phyloP scores from a whole-genome alignment of 257 asterid genomes.

The Gynochthodes officinalis region DNA sequence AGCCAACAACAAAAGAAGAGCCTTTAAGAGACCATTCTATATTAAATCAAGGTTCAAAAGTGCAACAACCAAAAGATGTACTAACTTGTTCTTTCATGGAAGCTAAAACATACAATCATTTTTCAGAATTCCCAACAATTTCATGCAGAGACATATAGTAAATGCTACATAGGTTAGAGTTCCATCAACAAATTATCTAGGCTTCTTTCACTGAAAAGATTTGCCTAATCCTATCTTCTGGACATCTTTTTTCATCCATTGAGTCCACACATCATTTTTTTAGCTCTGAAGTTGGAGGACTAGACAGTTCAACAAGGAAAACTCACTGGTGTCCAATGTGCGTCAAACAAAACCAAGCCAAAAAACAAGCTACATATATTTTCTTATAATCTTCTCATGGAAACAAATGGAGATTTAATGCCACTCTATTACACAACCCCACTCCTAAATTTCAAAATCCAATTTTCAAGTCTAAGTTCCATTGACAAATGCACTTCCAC shows the following conservation, averaged over 20 bases:
- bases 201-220: neutral
- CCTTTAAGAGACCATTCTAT: neutral
- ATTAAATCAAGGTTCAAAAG: neutral
- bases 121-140: neutral
- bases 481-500: neutral
- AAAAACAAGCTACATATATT: neutral
- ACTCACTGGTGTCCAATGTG: neutral
- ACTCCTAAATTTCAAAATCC: neutral
- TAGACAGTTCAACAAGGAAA: neutral
- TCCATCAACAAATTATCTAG: neutral
- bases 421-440: neutral
- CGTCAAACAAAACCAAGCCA: neutral
- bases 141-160: neutral
- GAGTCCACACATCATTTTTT: neutral
- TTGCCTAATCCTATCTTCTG: neutral
- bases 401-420: neutral
- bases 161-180: neutral
- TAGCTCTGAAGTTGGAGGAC: neutral
- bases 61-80: neutral
- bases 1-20: constrained; percentile 16
- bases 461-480: neutral
- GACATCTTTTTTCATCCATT: neutral
- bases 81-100: neutral
- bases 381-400: neutral
- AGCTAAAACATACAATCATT: neutral